Evolutionary conservation across 169 alveolate species (phyloP).

Genomic region (Babesia ovis): DNA sequence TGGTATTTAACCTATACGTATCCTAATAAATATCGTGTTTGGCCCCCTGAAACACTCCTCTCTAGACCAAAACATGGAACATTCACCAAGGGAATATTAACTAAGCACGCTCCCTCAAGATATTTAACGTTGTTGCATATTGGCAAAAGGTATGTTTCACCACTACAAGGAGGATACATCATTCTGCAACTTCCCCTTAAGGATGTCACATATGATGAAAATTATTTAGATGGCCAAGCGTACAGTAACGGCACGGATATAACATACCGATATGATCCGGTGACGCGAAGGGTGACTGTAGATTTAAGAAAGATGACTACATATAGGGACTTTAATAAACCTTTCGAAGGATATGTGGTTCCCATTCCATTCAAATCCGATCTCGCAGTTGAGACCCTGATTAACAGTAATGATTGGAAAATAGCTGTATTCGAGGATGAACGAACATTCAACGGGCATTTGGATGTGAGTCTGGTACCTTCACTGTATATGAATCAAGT

Average conservation of each 20-base stretch:
- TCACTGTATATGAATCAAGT: neutral
- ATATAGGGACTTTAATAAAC: neutral
- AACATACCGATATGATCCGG: neutral
- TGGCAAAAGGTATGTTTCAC: neutral
- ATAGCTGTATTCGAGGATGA: neutral
- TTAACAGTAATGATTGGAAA: neutral
- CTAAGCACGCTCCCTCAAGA: too few relatives aligned
- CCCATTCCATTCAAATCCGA: constrained; percentile 1
- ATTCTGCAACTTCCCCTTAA: neutral
- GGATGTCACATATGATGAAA: neutral
- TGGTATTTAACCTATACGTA: too few relatives aligned
- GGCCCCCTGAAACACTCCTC: too few relatives aligned
- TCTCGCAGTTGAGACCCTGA: neutral
- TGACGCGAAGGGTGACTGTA: neutral
- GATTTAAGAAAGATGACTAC: neutral
- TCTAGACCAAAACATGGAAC: too few relatives aligned
- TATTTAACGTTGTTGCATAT: neutral
- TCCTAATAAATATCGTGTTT: too few relatives aligned
- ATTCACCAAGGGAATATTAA: too few relatives aligned
- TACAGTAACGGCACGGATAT: neutral
- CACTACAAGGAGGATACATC: neutral
- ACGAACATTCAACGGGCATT: neutral
- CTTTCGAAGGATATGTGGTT: neutral
- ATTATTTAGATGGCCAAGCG: neutral
- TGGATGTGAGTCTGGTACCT: neutral